These are phyloP conservation scores for Lactarius hengduanensis DNA, from an alignment of 768 basidiomycete genomes.

Conservation along the genomic window DNA sequence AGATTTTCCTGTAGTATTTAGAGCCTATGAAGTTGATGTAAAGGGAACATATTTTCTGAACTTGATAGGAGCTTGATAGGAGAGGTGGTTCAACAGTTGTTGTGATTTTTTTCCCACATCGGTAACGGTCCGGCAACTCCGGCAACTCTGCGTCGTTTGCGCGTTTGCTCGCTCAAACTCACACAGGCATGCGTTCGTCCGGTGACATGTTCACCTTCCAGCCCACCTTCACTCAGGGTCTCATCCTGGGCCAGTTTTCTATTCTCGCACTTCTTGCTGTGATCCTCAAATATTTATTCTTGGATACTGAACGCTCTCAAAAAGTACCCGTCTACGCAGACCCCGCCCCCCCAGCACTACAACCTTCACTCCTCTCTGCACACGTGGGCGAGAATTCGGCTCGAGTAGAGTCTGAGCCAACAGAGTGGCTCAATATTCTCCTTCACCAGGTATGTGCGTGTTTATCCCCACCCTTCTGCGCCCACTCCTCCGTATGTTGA, in stretches of 20 bases:
- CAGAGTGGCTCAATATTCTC: slow-evolving; percentile 90
- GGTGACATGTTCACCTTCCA: slow-evolving; percentile 72
- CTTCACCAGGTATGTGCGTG: slow-evolving; percentile 64
- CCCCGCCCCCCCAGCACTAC: slow-evolving; percentile 10
- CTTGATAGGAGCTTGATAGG: no score
- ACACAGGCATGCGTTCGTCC: slow-evolving; percentile 27
- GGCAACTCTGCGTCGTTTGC: neutral
- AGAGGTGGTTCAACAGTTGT: no score
- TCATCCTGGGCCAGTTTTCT: slow-evolving; percentile 89
- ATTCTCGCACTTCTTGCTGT: slow-evolving; percentile 73
- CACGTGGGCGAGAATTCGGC: slow-evolving; percentile 19
- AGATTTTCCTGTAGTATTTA: no score
- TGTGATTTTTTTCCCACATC: no score
- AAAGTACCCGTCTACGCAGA: slow-evolving; percentile 47
- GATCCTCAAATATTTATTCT: slow-evolving; percentile 93
- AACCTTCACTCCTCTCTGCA: neutral
- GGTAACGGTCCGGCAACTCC: slow-evolving; percentile 13
- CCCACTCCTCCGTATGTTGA: neutral
- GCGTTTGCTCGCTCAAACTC: neutral
- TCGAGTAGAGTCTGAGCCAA: slow-evolving; percentile 57
- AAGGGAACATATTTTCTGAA: no score
- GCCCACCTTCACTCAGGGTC: slow-evolving; percentile 93
- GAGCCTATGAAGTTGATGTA: no score
- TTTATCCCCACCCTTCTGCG: neutral
- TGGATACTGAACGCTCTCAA: slow-evolving; percentile 67